These are phyloP conservation scores for Colletotrichum australisinense DNA, from an alignment of 2,329 filamentous ascomycete genomes.

Conservation along the genomic window DNA sequence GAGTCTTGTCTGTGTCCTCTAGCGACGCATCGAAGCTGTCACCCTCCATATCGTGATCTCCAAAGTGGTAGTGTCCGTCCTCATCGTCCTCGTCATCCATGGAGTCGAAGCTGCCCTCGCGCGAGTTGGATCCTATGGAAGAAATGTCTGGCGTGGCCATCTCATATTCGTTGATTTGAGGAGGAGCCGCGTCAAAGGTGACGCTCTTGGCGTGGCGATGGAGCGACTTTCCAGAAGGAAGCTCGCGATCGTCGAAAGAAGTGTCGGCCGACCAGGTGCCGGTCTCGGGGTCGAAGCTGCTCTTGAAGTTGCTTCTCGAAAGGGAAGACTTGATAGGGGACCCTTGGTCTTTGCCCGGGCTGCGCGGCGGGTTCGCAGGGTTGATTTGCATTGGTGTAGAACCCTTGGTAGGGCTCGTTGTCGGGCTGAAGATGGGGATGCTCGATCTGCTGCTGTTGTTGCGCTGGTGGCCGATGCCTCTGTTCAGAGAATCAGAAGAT, in stretches of 20 bases:
- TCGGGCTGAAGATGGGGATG: slow-evolving; percentile 68
- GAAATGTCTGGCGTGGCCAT: slow-evolving; percentile 98
- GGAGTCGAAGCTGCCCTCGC: slow-evolving; percentile 93
- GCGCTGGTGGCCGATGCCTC: slow-evolving; percentile 57
- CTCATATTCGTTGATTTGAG: slow-evolving; percentile 97
- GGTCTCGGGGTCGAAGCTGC: slow-evolving; percentile 75
- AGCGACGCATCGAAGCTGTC: slow-evolving; percentile 97
- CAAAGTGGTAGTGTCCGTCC: slow-evolving; percentile 60
- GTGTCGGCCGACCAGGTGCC: slow-evolving; percentile 77
- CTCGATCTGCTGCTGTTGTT: slow-evolving; percentile 67
- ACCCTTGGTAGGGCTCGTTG: slow-evolving; percentile 44
- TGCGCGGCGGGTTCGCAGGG: slow-evolving; percentile 48
- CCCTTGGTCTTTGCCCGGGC: slow-evolving; percentile 75
- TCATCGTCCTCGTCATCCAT: slow-evolving; percentile 75
- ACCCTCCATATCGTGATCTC: slow-evolving; percentile 72
- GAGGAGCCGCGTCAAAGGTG: slow-evolving; percentile 93
- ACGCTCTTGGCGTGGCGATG: slow-evolving; percentile 95
- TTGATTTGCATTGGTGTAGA: slow-evolving; percentile 12
- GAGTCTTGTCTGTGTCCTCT: slow-evolving; percentile 96
- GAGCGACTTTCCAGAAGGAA: slow-evolving; percentile 74
- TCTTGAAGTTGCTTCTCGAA: slow-evolving; percentile 74
- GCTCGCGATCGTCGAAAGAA: slow-evolving; percentile 66
- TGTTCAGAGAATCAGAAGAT: slow-evolving; percentile 57
- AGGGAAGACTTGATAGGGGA: slow-evolving; percentile 94
- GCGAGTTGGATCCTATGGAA: slow-evolving; percentile 87